Evolutionary conservation across 768 basidiomycete genomes (phyloP), one percentile per base, ranked within the genome.

Genomic region (Rhizopogon roseolus): DNA sequence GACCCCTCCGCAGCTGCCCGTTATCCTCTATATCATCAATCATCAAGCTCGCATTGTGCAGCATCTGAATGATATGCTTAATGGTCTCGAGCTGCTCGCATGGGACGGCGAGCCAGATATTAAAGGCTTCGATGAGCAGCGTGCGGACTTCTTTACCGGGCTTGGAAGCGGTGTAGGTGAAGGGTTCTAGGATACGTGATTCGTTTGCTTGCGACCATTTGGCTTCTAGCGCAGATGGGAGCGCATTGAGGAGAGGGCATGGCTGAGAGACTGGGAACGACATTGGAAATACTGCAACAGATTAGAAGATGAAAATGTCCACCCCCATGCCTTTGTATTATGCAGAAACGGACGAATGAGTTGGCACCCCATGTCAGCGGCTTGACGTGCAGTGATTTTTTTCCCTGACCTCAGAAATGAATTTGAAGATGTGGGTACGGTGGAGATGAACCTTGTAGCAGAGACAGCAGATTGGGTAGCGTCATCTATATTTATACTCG

Each of bases 1-100:
- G 77, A 2, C 96, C 97, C 59, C 96, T 72, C 19, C 94, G 78
- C 38, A 97, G 75, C 60, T 92, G 89, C 0, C 90, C 89, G 54
- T 88, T 88, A 58, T 97, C 94, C 68, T 97, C 91, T 39, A 97
- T 95, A 66, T 97, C 94, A 64, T 97, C 94, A 57, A 97, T 81
- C 95, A 98, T 79, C 25, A 99, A 76, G 66, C 91, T 93, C 5
- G 95, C 94, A 50, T 86, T 93, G 61, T 99, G 97, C 17, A 98
- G 76, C 93, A 96, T 98, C 63, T 84, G 85, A 34, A 99, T 90
- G 50, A 99, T 81, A 57, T 79, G 80, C 2, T 85, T 79, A 55
- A 99, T 93, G 41, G 88, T 73, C 27, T 67, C 66, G 16, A 97
- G 79, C 66, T 87, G 87, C 27, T 81, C 79, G 27, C 72, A 65